Percentiles rank a stretch among this genome's conserved stretches.
phyloP scores from a whole-genome alignment of 2,329 filamentous ascomycete species.

The Aphanocladium album region DNA sequence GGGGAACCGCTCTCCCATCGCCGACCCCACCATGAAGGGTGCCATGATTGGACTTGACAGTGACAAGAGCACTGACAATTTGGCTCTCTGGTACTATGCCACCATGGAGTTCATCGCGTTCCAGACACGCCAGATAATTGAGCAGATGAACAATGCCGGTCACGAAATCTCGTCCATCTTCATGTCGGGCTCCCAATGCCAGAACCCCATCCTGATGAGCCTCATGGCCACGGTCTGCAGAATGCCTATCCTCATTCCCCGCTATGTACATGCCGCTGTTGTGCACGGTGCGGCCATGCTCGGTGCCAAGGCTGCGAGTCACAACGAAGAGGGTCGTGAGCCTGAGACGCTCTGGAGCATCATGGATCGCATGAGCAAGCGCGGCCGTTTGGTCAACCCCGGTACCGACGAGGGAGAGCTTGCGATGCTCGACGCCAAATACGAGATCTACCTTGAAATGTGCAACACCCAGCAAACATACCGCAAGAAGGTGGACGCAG shows the following conservation, averaged over 20 bases:
- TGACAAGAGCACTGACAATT: conserved; percentile 80
- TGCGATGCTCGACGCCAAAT: conserved; percentile 79
- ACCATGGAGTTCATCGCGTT: conserved; percentile 98
- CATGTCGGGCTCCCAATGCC: conserved; percentile 98
- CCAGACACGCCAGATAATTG: conserved; percentile 92
- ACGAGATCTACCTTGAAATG: conserved; percentile 92
- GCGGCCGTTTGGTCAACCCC: conserved; percentile 76
- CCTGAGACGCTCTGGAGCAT: conserved; percentile 91
- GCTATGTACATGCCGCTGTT: conserved; percentile 91
- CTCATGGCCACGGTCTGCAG: conserved; percentile 85
- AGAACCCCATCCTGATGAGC: conserved; percentile 87
- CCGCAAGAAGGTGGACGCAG: conserved; percentile 69
- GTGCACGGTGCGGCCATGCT: conserved; percentile 99
- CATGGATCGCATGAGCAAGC: conserved; percentile 97
- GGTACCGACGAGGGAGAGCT: conserved; percentile 68
- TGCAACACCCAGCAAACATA: conserved; percentile 81
- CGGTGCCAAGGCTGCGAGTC: conserved; percentile 91
- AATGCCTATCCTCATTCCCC: conserved; percentile 89
- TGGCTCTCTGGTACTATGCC: conserved; percentile 89
- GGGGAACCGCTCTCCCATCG: conserved; percentile 91
- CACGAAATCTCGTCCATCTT: conserved; percentile 90
- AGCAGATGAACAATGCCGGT: conserved; percentile 86
- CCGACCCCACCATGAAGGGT: conserved; percentile 89
- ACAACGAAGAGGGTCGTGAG: conserved; percentile 60
- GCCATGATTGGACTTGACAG: conserved; percentile 80